Evolutionary conservation across 192 early-diverging fungal species (phyloP), one percentile per base, ranked within the genome.

Genomic region (Allomyces macrogynus): DNA sequence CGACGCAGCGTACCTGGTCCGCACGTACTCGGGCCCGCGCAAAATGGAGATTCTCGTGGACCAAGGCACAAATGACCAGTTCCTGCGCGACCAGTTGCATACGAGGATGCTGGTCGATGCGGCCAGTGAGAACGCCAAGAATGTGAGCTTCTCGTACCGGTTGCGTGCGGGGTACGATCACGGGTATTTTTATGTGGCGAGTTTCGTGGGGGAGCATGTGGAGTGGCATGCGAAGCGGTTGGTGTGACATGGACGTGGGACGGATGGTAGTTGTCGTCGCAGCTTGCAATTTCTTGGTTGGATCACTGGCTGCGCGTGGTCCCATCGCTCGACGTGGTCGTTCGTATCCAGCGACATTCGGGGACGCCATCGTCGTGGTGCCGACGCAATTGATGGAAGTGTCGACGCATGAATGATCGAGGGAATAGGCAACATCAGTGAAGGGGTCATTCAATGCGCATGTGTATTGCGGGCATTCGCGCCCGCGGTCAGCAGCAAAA

Each of bases 111-210:
- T 93, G 66, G 70, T 78, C 20, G 62, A 78, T 23, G 74, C 77
- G 9, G 69, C 74, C 8, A 69, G 81, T 61, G 69, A 70, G 14
- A 70, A 66, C 40, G 78, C 67, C 20, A 63, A 73, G 42, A 67
- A 68, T 10, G 67, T 80, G 14, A 67, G 74, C 63, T 80, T 90
- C 20, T 73, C 74, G 18, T 76, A 82, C 60, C 77, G 82, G 23
- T 76, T 81, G 74, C 87, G 86, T 63, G 84, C 86, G 24, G 89
- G 87, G n/a, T 95, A 89, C 65, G 89, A 92, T 67, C 92, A 95
- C 69, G 80, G 79, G n/a, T 95, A 95, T 72, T 95, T 71, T 70
- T 92, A 91, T 66, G 85, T 95, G 66, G 73, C 77, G 60, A 83
- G 86, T 16, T 89, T 94, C 72, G 78, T 87, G 63, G 72, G 81